A percentile compares a stretch with the other conserved stretches of the same genome.
Conservation (phyloP, 441 rosid species). For the Melastoma candidum region DNA sequence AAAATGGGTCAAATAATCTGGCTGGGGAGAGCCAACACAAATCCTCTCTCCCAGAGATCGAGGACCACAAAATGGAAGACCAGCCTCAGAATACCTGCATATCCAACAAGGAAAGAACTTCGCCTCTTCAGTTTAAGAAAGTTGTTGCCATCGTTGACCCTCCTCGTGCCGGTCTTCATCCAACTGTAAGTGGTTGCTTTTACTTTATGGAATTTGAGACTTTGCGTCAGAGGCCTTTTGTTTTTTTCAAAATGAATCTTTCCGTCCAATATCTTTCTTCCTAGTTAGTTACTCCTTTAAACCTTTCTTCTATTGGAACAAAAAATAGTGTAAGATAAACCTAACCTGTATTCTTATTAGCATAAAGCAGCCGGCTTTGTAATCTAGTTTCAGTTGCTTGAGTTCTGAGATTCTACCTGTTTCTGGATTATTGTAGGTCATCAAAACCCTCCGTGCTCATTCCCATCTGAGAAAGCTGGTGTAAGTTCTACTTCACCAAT, state of each 20-base stretch:
- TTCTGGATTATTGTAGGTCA: conserved; percentile 37
- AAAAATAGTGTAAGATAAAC: no score
- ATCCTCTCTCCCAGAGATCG: conserved; percentile 20
- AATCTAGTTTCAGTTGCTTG: no score
- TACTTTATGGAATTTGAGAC: background rate
- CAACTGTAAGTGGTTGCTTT: conserved; percentile 41
- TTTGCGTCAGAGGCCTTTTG: background rate
- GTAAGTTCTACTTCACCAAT: conserved; percentile 39
- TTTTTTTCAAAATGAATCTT: background rate
- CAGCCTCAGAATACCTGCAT: conserved; percentile 25
- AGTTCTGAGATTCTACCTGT: background rate
- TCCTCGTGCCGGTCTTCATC: conserved; percentile 90
- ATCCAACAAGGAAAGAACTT: conserved; percentile 27
- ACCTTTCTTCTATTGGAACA: no score
- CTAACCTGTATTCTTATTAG: no score
- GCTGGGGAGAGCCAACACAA: conserved; percentile 21
- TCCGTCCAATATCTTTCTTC: no score
- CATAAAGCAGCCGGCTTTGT: no score
- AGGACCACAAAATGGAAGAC: conserved; percentile 25
- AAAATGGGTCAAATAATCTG: conserved; percentile 26
- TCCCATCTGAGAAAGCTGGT: conserved; percentile 56
- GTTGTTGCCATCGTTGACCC: conserved; percentile 98
- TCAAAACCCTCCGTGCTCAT: conserved; percentile 75
- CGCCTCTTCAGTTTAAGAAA: conserved; percentile 41
- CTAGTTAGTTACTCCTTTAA: no score